These are phyloP conservation scores for Turritis glabra DNA, from an alignment of 345 rosid species.

Conservation along the genomic window DNA sequence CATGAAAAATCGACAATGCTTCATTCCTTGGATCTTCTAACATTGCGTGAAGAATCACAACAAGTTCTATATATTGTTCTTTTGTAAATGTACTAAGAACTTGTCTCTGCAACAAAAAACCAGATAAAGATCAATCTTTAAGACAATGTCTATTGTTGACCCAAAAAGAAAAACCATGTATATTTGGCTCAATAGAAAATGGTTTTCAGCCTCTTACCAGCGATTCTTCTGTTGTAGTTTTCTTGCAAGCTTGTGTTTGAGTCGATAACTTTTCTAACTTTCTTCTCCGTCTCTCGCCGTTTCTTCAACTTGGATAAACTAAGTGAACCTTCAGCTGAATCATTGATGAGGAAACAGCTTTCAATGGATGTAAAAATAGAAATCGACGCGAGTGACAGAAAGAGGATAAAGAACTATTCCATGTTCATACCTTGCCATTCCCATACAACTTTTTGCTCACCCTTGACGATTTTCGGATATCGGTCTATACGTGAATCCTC, in stretches of 20 bases:
- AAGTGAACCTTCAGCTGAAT: constrained; percentile 71
- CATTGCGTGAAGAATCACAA: constrained; percentile 3
- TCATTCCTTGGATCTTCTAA: constrained; percentile 11
- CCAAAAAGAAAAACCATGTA: too few species aligned
- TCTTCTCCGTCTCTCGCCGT: constrained; percentile 44
- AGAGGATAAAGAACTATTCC: neutral
- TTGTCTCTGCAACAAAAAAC: constrained; percentile 23
- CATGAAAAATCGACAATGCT: neutral
- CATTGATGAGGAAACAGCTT: constrained; percentile 14
- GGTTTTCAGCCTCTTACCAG: constrained; percentile 41
- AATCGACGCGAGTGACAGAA: neutral
- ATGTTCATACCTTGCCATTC: constrained; percentile 86
- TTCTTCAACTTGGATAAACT: constrained; percentile 58
- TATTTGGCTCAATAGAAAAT: constrained; percentile 7
- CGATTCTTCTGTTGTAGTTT: constrained; percentile 27
- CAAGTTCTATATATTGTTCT: neutral
- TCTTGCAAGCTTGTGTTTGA: constrained; percentile 30
- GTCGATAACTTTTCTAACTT: constrained; percentile 28
- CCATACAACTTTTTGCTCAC: constrained; percentile 93
- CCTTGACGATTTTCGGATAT: constrained; percentile 77
- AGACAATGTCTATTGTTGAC: neutral
- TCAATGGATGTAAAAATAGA: neutral
- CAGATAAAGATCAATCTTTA: neutral
- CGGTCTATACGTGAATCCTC: constrained; percentile 92
- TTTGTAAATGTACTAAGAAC: neutral